Conservation (phyloP, 768 basidiomycete genomes). For the Termitomyces heimii region DNA sequence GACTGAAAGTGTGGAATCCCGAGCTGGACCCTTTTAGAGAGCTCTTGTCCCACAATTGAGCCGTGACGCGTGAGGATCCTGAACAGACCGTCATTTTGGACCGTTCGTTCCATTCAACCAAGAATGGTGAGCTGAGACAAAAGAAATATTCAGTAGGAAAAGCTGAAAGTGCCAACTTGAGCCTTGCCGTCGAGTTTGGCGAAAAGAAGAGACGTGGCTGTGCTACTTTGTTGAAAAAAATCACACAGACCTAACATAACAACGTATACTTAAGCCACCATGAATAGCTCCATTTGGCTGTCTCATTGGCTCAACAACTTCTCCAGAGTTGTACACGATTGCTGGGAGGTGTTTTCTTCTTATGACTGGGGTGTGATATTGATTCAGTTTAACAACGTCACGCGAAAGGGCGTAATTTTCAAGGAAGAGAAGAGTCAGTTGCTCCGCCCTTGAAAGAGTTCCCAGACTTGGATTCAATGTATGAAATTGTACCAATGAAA, state of each 20-base stretch:
- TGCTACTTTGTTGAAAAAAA: background rate
- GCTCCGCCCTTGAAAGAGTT: background rate
- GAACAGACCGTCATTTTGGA: background rate
- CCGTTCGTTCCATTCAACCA: slow-evolving; percentile 3
- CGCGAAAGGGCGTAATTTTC: too few relatives aligned
- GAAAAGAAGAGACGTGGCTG: background rate
- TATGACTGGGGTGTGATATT: background rate
- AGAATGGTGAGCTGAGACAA: slow-evolving; percentile 7
- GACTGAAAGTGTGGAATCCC: background rate
- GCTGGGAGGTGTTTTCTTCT: background rate
- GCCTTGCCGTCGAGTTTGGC: background rate
- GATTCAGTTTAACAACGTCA: background rate
- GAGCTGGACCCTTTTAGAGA: slow-evolving; percentile 7
- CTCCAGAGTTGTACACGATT: too few relatives aligned
- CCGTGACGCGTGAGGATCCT: background rate
- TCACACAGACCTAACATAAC: background rate
- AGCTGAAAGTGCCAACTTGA: background rate
- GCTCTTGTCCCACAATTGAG: background rate
- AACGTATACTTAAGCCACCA: too few relatives aligned
- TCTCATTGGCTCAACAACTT: background rate
- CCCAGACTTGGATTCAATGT: background rate
- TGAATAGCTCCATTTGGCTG: too few relatives aligned
- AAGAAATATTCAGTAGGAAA: background rate
- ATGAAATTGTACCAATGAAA: background rate
- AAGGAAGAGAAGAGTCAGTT: too few relatives aligned